Evolutionary conservation across 2,329 filamentous ascomycete genomes (phyloP).

Genomic region (Metarhizium brunneum): DNA sequence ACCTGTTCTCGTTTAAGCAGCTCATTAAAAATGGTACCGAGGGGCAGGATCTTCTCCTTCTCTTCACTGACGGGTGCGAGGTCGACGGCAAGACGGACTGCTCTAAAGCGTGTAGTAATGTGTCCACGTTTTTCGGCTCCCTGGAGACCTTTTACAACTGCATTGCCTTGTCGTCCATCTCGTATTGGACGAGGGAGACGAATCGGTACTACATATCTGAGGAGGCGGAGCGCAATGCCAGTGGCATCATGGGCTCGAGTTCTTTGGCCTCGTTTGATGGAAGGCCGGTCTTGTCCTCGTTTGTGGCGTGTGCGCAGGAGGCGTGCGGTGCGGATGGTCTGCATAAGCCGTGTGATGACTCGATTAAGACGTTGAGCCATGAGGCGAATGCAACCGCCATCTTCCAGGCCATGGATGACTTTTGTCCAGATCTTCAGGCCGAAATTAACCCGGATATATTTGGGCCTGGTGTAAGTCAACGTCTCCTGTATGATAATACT

Average conservation of each 20-base stretch:
- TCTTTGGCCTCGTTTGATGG: conserved; percentile 22
- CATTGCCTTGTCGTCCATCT: conserved; percentile 24
- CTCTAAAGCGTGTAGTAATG: conserved; percentile 21
- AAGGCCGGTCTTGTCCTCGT: conserved; percentile 19
- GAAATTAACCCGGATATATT: conserved; percentile 31
- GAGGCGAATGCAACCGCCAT: conserved; percentile 19
- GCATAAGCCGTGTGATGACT: conserved; percentile 19
- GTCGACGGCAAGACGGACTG: conserved; percentile 21
- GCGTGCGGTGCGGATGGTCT: conserved; percentile 25
- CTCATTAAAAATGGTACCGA: conserved; percentile 24
- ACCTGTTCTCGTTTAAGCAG: conserved; percentile 22
- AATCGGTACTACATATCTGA: conserved; percentile 19
- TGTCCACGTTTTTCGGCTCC: conserved; percentile 21
- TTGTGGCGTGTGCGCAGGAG: conserved; percentile 25
- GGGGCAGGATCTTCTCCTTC: conserved; percentile 20
- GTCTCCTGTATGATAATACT: background rate
- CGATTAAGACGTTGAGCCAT: conserved; percentile 16
- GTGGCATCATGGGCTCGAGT: conserved; percentile 23
- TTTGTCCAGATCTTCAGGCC: conserved; percentile 25
- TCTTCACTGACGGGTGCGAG: conserved; percentile 23
- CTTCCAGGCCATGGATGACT: conserved; percentile 24
- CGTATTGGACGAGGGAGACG: conserved; percentile 22
- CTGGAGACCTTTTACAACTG: conserved; percentile 31
- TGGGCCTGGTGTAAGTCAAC: conserved; percentile 24
- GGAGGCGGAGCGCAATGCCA: conserved; percentile 27